A percentile compares a stretch with the other conserved stretches of the same genome.
phyloP scores from a whole-genome alignment of 2,329 filamentous ascomycete genomes.

The Drechslerella coelobrocha region DNA sequence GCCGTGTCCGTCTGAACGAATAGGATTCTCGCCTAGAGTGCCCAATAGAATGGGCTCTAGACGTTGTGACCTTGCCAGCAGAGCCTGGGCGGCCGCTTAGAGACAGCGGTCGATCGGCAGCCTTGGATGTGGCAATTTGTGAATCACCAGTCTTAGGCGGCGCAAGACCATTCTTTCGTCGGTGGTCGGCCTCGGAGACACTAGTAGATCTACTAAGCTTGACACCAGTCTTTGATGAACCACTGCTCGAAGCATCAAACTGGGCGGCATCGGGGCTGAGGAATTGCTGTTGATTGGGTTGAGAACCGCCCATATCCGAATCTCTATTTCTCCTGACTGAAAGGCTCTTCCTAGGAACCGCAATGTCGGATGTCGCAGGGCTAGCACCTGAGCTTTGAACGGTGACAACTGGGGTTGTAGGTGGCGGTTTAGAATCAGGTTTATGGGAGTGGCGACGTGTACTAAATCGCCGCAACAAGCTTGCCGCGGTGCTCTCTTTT shows the following conservation, averaged over 20 bases:
- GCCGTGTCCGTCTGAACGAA: slow-evolving; percentile 77
- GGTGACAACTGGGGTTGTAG: slow-evolving; percentile 75
- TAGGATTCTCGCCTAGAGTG: slow-evolving; percentile 91
- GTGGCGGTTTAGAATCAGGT: slow-evolving; percentile 68
- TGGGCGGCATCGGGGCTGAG: slow-evolving; percentile 74
- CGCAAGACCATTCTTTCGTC: slow-evolving; percentile 52
- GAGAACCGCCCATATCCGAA: slow-evolving; percentile 64
- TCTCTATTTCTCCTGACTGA: slow-evolving; percentile 73
- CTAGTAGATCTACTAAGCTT: slow-evolving; percentile 85
- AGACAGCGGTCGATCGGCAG: slow-evolving; percentile 52
- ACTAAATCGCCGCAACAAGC: slow-evolving; percentile 86
- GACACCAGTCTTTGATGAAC: slow-evolving; percentile 67
- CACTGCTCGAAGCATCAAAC: slow-evolving; percentile 60
- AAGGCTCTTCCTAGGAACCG: slow-evolving; percentile 81
- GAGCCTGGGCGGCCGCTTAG: slow-evolving; percentile 47
- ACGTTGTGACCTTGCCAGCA: slow-evolving; percentile 45
- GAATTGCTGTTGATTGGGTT: slow-evolving; percentile 78
- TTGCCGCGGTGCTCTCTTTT: slow-evolving; percentile 86
- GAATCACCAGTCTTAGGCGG: slow-evolving; percentile 56
- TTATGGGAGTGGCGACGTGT: slow-evolving; percentile 74
- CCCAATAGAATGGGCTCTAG: slow-evolving; percentile 80
- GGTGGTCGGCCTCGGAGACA: slow-evolving; percentile 62
- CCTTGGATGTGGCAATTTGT: slow-evolving; percentile 52
- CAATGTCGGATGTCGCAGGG: slow-evolving; percentile 59
- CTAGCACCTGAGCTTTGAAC: slow-evolving; percentile 77